A percentile compares a stretch with the other conserved stretches of the same genome.
phyloP scores from a whole-genome alignment of 805 yeast genomes.

The Metschnikowia anglica region DNA sequence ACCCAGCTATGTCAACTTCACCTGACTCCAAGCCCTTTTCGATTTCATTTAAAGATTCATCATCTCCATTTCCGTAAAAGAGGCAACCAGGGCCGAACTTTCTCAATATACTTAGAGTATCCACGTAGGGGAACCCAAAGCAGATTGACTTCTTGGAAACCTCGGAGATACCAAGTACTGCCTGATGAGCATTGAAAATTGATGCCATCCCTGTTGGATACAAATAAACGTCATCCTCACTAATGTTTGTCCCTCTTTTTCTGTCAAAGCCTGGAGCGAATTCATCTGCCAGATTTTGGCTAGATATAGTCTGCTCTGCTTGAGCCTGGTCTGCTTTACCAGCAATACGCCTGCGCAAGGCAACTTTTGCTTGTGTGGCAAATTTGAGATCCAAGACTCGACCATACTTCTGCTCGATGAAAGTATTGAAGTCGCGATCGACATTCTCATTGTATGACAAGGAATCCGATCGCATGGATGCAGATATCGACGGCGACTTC shows the following conservation, averaged over 20 bases:
- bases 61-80: conserved; percentile 84
- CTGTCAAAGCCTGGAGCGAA: no score
- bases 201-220: conserved; percentile 94
- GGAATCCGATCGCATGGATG: conserved; percentile 26
- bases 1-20: conserved; percentile 63
- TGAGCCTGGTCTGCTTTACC: conserved; percentile 53
- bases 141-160: conserved; percentile 68
- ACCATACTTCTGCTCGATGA: conserved; percentile 88
- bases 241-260: conserved; percentile 32
- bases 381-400: conserved; percentile 78
- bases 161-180: conserved; percentile 32
- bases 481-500: conserved; percentile 34
- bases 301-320: conserved; percentile 27
- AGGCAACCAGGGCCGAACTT: conserved; percentile 92
- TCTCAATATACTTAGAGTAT: conserved; percentile 77
- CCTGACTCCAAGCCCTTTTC: conserved; percentile 55
- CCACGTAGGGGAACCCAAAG: conserved; percentile 95
- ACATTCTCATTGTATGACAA: conserved; percentile 28
- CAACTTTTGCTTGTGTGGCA: conserved; percentile 71
- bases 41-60: conserved; percentile 60
- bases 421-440: conserved; percentile 58
- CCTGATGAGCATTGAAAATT: conserved; percentile 76
- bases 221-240: conserved; percentile 71
- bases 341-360: conserved; percentile 73
- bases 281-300: no score